Evolutionary conservation across 257 asterid species (phyloP).

Genomic region (Capsicum rhomboideum): DNA sequence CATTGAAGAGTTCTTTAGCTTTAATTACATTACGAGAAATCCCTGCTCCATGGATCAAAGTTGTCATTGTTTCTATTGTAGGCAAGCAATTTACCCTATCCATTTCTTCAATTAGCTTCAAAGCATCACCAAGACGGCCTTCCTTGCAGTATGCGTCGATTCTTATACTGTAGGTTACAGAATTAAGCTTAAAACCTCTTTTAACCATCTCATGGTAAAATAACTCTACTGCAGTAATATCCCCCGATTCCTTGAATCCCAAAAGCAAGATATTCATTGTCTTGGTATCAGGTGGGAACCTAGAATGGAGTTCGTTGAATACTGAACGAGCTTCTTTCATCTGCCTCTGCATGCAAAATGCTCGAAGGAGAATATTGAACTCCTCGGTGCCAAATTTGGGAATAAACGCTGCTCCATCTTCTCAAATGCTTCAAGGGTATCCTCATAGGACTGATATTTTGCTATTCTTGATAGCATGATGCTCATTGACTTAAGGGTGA

Average conservation of each 20-base stretch:
- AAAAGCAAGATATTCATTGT: conserved; percentile 81
- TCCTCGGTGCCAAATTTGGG: conserved; percentile 55
- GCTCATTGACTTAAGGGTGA: conserved; percentile 83
- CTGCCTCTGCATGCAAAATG: conserved; percentile 78
- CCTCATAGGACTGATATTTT: conserved; percentile 64
- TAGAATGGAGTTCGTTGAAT: conserved; percentile 57
- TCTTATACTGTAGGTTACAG: conserved; percentile 52
- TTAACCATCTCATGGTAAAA: conserved; percentile 85
- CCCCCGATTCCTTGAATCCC: conserved; percentile 90
- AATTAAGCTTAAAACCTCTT: conserved; percentile 77
- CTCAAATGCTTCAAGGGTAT: conserved; percentile 67
- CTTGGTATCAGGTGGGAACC: conserved; percentile 61
- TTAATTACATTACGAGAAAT: conserved; percentile 53
- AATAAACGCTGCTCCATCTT: conserved; percentile 63
- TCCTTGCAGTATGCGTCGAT: conserved; percentile 74
- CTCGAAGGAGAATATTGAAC: conserved; percentile 74
- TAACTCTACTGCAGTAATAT: conserved; percentile 71
- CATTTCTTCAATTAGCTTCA: conserved; percentile 80
- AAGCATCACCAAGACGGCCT: conserved; percentile 61
- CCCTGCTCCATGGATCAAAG: conserved; percentile 92
- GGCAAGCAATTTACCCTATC: conserved; percentile 37
- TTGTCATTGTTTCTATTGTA: conserved; percentile 64
- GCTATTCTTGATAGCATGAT: conserved; percentile 79
- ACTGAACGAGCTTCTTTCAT: conserved; percentile 84
- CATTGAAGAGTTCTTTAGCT: conserved; percentile 56